Conservation (phyloP, 495 filamentous ascomycete genomes). For the Neurospora terricola region DNA sequence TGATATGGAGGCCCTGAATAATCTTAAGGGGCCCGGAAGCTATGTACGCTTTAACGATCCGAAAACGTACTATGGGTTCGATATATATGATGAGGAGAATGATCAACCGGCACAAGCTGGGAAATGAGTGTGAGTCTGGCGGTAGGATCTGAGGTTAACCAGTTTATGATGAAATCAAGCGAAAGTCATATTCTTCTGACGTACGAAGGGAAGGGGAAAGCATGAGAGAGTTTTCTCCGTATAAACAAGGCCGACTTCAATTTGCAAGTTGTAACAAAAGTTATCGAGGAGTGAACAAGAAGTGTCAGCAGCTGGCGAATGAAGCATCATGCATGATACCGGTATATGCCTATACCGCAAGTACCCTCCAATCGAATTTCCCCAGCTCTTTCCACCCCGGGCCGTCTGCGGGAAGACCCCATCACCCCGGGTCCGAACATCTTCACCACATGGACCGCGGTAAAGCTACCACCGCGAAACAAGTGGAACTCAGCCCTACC, state of each 20-base stretch:
- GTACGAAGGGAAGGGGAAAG: too few species aligned
- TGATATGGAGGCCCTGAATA: slow-evolving; percentile 10
- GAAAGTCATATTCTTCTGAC: too few species aligned
- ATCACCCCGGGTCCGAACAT: not conserved
- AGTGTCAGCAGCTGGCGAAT: too few species aligned
- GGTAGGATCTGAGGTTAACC: not conserved
- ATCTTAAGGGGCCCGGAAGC: slow-evolving; percentile 8
- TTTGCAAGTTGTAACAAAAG: not conserved
- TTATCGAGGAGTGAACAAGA: not conserved
- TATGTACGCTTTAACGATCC: slow-evolving; percentile 22
- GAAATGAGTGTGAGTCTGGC: not conserved
- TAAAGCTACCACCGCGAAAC: not conserved
- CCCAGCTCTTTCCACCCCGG: not conserved
- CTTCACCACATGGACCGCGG: not conserved
- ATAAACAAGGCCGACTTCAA: too few species aligned
- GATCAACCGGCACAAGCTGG: slow-evolving; percentile 17
- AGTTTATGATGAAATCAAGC: not conserved
- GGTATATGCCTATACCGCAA: not conserved
- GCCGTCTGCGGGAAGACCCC: not conserved
- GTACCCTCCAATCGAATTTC: not conserved
- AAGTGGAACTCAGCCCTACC: not conserved
- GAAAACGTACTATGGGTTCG: slow-evolving; percentile 19
- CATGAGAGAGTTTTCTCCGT: too few species aligned
- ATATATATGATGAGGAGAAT: slow-evolving; percentile 27
- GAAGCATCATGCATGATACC: not conserved